Evolutionary conservation across 768 basidiomycete species (phyloP), one percentile per base, ranked within the genome.

Genomic region (Suillus luteus): DNA sequence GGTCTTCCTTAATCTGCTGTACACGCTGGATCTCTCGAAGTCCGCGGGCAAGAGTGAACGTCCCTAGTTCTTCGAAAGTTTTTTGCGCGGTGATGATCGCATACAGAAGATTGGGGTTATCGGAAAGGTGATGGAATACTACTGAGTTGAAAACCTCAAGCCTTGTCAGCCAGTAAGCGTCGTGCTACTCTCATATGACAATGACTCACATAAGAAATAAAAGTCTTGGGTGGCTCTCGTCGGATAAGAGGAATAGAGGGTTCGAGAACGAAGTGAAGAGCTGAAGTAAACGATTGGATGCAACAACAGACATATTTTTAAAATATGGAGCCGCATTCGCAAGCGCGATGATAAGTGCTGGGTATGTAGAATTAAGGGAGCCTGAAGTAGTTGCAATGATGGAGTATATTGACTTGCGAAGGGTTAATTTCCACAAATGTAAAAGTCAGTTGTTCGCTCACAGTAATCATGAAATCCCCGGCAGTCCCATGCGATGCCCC

Each of bases 191-290:
- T 22, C 33, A 41, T 54, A 43, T 31, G 17, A 65, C 15, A 11
- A 66, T 33, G 33, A 75, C 86, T 65, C 66, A 93, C 93, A 95
- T 89, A 74, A 94, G 97, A 77, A 92, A 99, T 38, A 98, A 82
- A 37, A 98, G 78, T 65, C 97, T 80, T 1, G 97, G 97, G 72
- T 98, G 95, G 8, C 96, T 94, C 76, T 98, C 97, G 66, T 99
- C 97, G 3, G 92, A 89, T 22, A 99, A 78, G 40, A 99, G 78
- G 75, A 98, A 98, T 2, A 87, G 78, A 0, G 97, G 93, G 64
- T 90, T 93, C 6, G 94, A 89, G 73, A 99, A 96, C 0, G 96
- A 93, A 35, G 85, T 89, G 77, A 97, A 94, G 7, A 99, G 83
- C 75, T 97, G 95, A 41, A 96, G 73, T 8, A 99, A 82, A 19